phyloP scores from a whole-genome alignment of 108 stramenopile species.

The Cyclotella sp. region DNA sequence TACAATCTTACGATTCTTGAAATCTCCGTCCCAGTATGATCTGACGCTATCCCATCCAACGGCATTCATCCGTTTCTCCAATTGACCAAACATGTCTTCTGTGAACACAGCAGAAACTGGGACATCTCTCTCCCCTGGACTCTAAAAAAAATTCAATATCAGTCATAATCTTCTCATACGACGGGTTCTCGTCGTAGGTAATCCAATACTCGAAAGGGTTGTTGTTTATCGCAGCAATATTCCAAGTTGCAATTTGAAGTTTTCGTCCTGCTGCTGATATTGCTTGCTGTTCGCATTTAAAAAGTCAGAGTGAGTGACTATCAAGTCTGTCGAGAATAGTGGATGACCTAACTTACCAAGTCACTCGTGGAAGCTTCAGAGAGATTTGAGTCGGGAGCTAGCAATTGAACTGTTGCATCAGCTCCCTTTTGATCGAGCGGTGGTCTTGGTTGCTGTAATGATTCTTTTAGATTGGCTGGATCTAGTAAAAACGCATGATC shows the following conservation, averaged over 20 bases:
- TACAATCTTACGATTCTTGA: slow-evolving; percentile 85
- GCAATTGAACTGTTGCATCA: too few relatives aligned
- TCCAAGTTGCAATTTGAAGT: slow-evolving; percentile 70
- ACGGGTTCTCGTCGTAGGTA: slow-evolving; percentile 83
- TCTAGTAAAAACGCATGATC: too few relatives aligned
- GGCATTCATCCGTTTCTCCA: slow-evolving; percentile 64
- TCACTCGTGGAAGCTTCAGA: too few relatives aligned
- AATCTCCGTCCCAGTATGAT: slow-evolving; percentile 85
- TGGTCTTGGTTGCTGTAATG: too few relatives aligned
- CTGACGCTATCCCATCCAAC: slow-evolving; percentile 76
- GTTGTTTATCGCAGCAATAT: slow-evolving; percentile 93
- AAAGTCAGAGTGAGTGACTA: too few relatives aligned
- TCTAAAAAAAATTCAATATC: slow-evolving; percentile 86
- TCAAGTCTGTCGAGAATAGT: too few relatives aligned
- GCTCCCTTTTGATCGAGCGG: too few relatives aligned
- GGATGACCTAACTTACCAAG: too few relatives aligned
- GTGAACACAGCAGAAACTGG: slow-evolving; percentile 85
- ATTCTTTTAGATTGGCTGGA: too few relatives aligned
- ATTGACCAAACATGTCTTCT: slow-evolving; percentile 81
- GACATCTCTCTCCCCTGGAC: slow-evolving; percentile 85
- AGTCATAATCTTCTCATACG: slow-evolving; percentile 86
- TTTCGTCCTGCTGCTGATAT: too few relatives aligned
- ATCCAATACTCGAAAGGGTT: slow-evolving; percentile 84
- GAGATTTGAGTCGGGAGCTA: too few relatives aligned
- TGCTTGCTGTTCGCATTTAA: too few relatives aligned